These are phyloP conservation scores for Infundibulicybe gibba DNA, from an alignment of 768 basidiomycete genomes.

Conservation along the genomic window DNA sequence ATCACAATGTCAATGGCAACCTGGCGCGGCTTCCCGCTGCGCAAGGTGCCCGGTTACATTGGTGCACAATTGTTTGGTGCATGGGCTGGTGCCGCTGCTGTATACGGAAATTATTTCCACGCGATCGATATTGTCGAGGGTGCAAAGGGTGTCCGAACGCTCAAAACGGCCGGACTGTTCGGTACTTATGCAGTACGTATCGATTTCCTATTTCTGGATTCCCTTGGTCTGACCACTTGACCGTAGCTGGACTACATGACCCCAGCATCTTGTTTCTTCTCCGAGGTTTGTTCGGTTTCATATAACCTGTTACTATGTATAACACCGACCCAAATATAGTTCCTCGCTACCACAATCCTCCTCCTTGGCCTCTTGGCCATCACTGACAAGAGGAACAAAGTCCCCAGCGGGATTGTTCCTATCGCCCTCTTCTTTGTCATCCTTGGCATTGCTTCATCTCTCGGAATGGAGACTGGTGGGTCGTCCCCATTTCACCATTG, in stretches of 20 bases:
- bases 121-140: slow-evolving; percentile 57
- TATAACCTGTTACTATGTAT: too few species aligned
- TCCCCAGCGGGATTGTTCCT: slow-evolving; percentile 49
- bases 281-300: slow-evolving; percentile 21
- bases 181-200: slow-evolving; percentile 55
- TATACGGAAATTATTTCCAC: slow-evolving; percentile 56
- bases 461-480: slow-evolving; percentile 60
- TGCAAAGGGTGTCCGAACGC: slow-evolving; percentile 37
- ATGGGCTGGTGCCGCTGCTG: slow-evolving; percentile 40
- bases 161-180: slow-evolving; percentile 50
- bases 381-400: slow-evolving; percentile 49
- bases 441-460: slow-evolving; percentile 52
- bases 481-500: slow-evolving; percentile 6
- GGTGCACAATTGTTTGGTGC: slow-evolving; percentile 52
- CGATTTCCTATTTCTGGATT: background rate
- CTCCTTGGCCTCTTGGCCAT: slow-evolving; percentile 50
- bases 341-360: slow-evolving; percentile 52
- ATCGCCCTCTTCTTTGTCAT: slow-evolving; percentile 52
- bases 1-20: slow-evolving; percentile 68
- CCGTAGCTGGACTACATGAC: slow-evolving; percentile 35
- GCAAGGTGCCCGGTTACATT: slow-evolving; percentile 29
- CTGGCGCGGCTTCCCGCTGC: slow-evolving; percentile 70
- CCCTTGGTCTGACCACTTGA: background rate
- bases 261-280: slow-evolving; percentile 35
- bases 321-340: slow-evolving; percentile 26